Evolutionary conservation across 2,329 filamentous ascomycete species (phyloP).

Genomic region (Monascus ruber): DNA sequence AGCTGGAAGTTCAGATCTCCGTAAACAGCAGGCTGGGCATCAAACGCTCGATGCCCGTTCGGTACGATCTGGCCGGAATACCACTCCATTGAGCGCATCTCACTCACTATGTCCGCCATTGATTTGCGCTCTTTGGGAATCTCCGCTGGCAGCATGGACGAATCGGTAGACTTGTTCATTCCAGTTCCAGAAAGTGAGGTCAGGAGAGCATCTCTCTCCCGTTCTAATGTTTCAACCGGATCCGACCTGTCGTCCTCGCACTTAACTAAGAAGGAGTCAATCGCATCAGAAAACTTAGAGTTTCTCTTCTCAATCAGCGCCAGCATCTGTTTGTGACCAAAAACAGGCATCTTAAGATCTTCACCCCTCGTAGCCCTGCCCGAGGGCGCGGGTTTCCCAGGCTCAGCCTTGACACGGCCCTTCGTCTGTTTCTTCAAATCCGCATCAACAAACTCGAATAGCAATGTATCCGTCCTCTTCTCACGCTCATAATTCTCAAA

Average conservation of each 20-base stretch:
- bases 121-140: constrained; percentile 72
- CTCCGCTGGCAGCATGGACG: constrained; percentile 47
- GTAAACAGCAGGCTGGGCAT: constrained; percentile 68
- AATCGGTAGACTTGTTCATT: constrained; percentile 27
- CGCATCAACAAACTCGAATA: constrained; percentile 88
- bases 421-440: constrained; percentile 74
- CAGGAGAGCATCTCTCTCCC: constrained; percentile 49
- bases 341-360: constrained; percentile 81
- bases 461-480: constrained; percentile 55
- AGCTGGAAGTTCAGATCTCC: constrained; percentile 76
- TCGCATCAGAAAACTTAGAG: constrained; percentile 63
- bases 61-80: constrained; percentile 89
- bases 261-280: constrained; percentile 64
- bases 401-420: constrained; percentile 61
- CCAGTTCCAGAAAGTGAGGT: constrained; percentile 44
- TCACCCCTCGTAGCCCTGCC: constrained; percentile 57
- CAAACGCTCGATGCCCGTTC: constrained; percentile 82
- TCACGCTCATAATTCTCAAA: constrained; percentile 17
- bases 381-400: constrained; percentile 47
- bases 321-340: constrained; percentile 85
- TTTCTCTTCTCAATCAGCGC: constrained; percentile 83
- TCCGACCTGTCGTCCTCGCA: constrained; percentile 55
- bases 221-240: constrained; percentile 53
- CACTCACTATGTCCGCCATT: constrained; percentile 73
- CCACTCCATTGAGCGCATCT: constrained; percentile 73